A percentile compares a stretch with the other conserved stretches of the same genome.
phyloP scores from a whole-genome alignment of 1,284 basidiomycete genomes.

The Singerocomus rubriflavus region DNA sequence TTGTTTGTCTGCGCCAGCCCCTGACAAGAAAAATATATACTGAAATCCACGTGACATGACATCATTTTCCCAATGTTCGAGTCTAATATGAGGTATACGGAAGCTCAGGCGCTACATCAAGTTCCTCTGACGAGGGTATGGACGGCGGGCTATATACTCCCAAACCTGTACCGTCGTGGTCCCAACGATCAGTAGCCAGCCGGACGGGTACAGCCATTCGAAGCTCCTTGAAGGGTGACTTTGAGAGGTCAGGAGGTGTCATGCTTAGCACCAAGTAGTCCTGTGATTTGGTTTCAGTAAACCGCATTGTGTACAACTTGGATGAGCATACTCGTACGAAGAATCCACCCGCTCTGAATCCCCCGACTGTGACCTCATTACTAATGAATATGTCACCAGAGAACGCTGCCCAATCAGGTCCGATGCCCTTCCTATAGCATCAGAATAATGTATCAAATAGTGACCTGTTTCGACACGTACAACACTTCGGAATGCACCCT shows the following conservation, averaged over 20 bases:
- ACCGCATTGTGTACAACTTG: background rate
- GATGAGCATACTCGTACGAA: slow-evolving; percentile 50
- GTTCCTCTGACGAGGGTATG: slow-evolving; percentile 31
- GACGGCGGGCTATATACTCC: slow-evolving; percentile 30
- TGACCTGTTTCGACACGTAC: slow-evolving; percentile 38
- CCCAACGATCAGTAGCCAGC: slow-evolving; percentile 65
- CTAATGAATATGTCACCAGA: slow-evolving; percentile 57
- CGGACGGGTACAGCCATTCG: slow-evolving; percentile 59
- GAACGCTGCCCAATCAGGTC: slow-evolving; percentile 57
- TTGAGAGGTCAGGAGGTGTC: slow-evolving; percentile 51
- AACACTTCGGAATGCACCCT: slow-evolving; percentile 54
- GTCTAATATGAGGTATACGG: background rate
- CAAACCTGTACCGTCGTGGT: slow-evolving; percentile 39
- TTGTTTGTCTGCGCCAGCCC: background rate
- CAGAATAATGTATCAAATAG: background rate
- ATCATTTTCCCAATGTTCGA: slow-evolving; percentile 14
- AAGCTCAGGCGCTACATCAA: slow-evolving; percentile 12
- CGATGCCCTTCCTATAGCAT: slow-evolving; percentile 47
- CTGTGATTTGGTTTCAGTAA: slow-evolving; percentile 32
- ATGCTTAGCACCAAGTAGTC: slow-evolving; percentile 64
- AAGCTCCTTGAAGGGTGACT: slow-evolving; percentile 55
- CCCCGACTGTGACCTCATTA: slow-evolving; percentile 47
- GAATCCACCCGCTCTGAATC: slow-evolving; percentile 64
- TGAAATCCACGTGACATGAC: slow-evolving; percentile 28
- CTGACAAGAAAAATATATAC: slow-evolving; percentile 2